Base-by-base conservation (phyloP, 495 filamentous ascomycete genomes). In the Aspergillus homomorphus region DNA sequence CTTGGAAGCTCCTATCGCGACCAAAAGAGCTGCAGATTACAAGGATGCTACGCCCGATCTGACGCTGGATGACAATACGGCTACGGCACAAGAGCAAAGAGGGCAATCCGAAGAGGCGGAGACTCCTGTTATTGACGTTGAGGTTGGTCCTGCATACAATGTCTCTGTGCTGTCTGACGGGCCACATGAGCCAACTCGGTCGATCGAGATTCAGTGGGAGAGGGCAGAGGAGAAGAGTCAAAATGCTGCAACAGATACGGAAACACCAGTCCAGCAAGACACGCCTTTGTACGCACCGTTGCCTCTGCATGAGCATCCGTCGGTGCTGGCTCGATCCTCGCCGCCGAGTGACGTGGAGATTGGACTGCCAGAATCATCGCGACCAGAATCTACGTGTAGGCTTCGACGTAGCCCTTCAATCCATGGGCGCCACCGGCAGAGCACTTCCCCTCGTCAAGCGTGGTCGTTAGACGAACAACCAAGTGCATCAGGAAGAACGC, bases 251-350 rank as follows among this genome's bases (percentile, higher is more conserved):
- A n/a, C 22, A 50, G 22, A 26, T 4, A 20, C 16, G 2, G 46
- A 50, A n/a, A 2, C 48, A 8, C 49, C 68, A 22, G 42, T 26
- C 18, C 38, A 49, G 7, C 19, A 24, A 21, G 64, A 68, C 30
- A 45, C 26, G 0, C 65, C 62, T 26, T 24, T 66, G n/a, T 58
- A 64, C 43, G 63, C 63, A 16, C 58, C 63, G 23, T 56, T 58
- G 14, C 58, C 69, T 10, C 26, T 75, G 20, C 74, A 82, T 58
- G 81, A 83, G 46, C 72, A 77, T 45, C 76, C 80, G 4, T 82
- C 82, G 19, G 68, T 76, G 23, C 71, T 86, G 2, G 84, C 86
- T 60, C 65, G 76, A 33, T 78, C 81, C 14, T 81, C 83, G 4
- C 80, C 80, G 4, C 75, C 77, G n/a, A 73, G 67, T 24, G 46